Base-by-base conservation (phyloP, 257 asterid genomes). In the Capsicum rhomboideum region DNA sequence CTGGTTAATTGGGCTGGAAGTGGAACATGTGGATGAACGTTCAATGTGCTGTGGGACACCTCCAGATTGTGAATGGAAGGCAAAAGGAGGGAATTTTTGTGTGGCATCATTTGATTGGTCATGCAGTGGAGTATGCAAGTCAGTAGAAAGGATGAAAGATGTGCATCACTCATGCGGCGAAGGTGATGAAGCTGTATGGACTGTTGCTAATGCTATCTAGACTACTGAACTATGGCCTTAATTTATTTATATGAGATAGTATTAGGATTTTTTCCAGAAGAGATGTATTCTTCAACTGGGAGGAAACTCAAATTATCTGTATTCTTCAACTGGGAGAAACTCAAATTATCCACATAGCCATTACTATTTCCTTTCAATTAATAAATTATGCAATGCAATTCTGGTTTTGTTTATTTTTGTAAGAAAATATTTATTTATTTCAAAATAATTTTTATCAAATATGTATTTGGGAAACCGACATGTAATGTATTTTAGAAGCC, bases 1-100 rank as follows among this genome's bases (percentile, higher is more conserved):
- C 0, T 94, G 98, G 98, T 85, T 94, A 59, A 90, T 94, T 34
- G 97, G 98, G n/a, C 79, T 94, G 84, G 98, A 94, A 86, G 97
- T 94, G n/a, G 85, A 91, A 66, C 96, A 94, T 55, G 90, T 94
- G 21, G 93, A 93, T 89, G 97, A 94, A 2, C 91, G 86, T 59
- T 91, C 93, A 69, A 90, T 94, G 93, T 94, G 98, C 58, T 94
- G 98, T 85, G 94, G 93, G 52, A 94, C 98, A 10, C 92, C 94
- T 75, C 95, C 97, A 64, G 98, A 92, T 54, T 94, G 98, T 59
- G 92, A 91, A 80, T 87, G 86, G 37, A 91, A 88, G 82, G 67
- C 89, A 1, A 75, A 64, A 26, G 89, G 84, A 82, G 96, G 98
- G 87, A 93, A 90, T 66, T 49, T 89, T 61, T 94, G 98, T 58